Conservation (phyloP, 192 early-diverging fungal species). For the Coemansia sp. region DNA sequence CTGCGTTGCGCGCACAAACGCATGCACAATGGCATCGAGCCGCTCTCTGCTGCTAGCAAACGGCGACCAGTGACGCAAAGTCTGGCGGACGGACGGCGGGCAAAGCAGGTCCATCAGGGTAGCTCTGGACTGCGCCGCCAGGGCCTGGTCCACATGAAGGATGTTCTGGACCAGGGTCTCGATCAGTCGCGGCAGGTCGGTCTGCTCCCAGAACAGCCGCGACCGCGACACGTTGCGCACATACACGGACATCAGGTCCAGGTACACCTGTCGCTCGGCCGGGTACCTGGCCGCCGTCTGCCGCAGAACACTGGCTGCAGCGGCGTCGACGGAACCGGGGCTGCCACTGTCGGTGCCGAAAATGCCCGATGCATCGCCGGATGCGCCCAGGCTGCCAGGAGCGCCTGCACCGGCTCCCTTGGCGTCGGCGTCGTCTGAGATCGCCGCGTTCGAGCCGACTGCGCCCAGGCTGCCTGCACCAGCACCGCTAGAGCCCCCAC, state of each 20-base stretch:
- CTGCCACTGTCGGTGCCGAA: background rate
- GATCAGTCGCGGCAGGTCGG: constrained; percentile 63
- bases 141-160: constrained; percentile 81
- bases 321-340: background rate
- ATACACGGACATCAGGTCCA: constrained; percentile 43
- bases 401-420: background rate
- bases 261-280: constrained; percentile 42
- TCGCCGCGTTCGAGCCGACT: background rate
- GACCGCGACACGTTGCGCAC: constrained; percentile 34
- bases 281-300: constrained; percentile 31
- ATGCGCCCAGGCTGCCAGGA: background rate
- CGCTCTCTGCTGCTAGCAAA: constrained; percentile 25
- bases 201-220: constrained; percentile 54
- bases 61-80: background rate
- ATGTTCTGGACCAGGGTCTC: constrained; percentile 83
- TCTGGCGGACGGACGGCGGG: constrained; percentile 22
- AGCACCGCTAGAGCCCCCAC: background rate
- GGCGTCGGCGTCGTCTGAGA: background rate
- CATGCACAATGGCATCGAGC: constrained; percentile 27
- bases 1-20: constrained; percentile 38
- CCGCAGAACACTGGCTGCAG: constrained; percentile 26
- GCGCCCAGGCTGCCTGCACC: background rate
- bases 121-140: constrained; percentile 62
- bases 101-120: constrained; percentile 39
- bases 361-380: background rate